Evolutionary conservation across 345 rosid species (phyloP).

Genomic region (Eutrema japonicum): DNA sequence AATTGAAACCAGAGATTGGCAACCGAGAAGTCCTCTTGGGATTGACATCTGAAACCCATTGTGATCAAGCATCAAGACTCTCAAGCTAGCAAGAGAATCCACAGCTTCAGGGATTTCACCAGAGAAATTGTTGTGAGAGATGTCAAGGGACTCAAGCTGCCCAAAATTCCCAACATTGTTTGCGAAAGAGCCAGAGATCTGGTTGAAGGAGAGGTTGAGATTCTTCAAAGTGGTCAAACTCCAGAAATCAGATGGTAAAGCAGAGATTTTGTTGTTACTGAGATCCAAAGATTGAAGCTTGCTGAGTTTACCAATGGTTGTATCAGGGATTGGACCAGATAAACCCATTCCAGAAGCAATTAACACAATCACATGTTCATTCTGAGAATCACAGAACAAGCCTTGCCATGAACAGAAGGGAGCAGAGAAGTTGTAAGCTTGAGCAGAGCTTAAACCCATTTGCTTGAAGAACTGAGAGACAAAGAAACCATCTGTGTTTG

Average conservation of each 20-base stretch:
- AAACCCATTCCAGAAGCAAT: conserved; percentile 65
- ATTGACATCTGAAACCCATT: conserved; percentile 66
- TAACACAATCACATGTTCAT: conserved; percentile 55
- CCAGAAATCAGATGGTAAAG: conserved; percentile 89
- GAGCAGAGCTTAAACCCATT: conserved; percentile 55
- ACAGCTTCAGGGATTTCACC: conserved; percentile 81
- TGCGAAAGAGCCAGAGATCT: conserved; percentile 70
- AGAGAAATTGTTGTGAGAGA: conserved; percentile 70
- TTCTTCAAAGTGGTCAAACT: conserved; percentile 67
- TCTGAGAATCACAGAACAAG: conserved; percentile 62
- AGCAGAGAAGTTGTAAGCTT: conserved; percentile 54
- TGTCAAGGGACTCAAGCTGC: conserved; percentile 66
- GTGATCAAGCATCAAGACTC: conserved; percentile 60
- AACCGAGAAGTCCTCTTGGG: conserved; percentile 61
- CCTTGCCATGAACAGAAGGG: conserved; percentile 78
- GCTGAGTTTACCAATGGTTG: conserved; percentile 85
- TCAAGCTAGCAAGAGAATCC: conserved; percentile 60
- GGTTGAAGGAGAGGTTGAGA: conserved; percentile 75
- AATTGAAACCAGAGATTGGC: conserved; percentile 57
- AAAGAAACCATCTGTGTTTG: conserved; percentile 85
- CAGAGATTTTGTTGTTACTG: conserved; percentile 78
- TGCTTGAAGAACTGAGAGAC: conserved; percentile 71
- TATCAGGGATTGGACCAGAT: conserved; percentile 79
- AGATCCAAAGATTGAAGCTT: conserved; percentile 80
- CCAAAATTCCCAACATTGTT: conserved; percentile 88